These are phyloP conservation scores for Boletus hoseneyae DNA, from an alignment of 1,284 basidiomycete genomes.

Conservation along the genomic window DNA sequence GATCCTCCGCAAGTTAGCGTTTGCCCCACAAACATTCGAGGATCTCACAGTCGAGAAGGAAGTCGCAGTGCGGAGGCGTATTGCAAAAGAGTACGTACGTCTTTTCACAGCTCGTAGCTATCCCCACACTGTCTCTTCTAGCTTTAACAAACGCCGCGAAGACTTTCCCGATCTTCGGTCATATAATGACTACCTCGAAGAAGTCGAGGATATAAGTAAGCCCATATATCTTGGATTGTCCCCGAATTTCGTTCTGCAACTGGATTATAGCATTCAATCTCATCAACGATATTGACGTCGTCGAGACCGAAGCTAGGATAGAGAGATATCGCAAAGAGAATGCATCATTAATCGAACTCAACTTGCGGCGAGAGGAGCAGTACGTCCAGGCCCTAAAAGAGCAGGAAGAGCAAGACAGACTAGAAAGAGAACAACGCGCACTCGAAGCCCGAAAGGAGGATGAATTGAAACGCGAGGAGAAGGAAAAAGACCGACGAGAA, in stretches of 20 bases:
- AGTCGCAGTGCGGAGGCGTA: slow-evolving; percentile 81
- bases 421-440: slow-evolving; percentile 71
- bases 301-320: slow-evolving; percentile 82
- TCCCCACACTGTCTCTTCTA: slow-evolving; percentile 29
- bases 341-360: slow-evolving; percentile 74
- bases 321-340: slow-evolving; percentile 79
- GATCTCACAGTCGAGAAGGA: slow-evolving; percentile 97
- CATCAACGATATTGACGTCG: slow-evolving; percentile 87
- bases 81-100: slow-evolving; percentile 71
- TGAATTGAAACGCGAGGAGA: slow-evolving; percentile 73
- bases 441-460: slow-evolving; percentile 65
- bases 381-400: slow-evolving; percentile 68
- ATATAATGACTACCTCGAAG: slow-evolving; percentile 97
- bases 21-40: slow-evolving; percentile 96
- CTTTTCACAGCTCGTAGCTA: not conserved
- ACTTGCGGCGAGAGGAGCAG: slow-evolving; percentile 73
- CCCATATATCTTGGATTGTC: slow-evolving; percentile 10
- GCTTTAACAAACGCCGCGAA: slow-evolving; percentile 90
- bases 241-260: slow-evolving; percentile 9
- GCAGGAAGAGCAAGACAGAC: slow-evolving; percentile 69
- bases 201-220: slow-evolving; percentile 93
- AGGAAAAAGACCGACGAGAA: slow-evolving; percentile 68
- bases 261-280: slow-evolving; percentile 81
- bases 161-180: slow-evolving; percentile 81
- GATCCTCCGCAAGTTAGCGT: slow-evolving; percentile 90